phyloP scores from a whole-genome alignment of 2,329 filamentous ascomycete species.

The Fusarium coicis region DNA sequence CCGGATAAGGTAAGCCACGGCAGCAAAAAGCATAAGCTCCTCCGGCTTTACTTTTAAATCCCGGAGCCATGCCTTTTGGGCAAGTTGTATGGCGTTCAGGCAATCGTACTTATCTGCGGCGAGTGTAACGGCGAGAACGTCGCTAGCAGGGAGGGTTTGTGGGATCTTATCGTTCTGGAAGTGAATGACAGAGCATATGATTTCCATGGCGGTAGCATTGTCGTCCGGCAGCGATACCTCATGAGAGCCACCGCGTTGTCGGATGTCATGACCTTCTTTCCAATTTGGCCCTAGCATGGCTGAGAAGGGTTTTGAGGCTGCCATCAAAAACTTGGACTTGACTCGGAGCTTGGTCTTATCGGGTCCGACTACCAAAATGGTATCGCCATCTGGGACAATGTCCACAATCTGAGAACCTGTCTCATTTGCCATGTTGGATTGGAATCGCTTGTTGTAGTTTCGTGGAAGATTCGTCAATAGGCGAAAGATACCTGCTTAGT shows the following conservation, averaged over 20 bases:
- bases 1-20: rapidly evolving
- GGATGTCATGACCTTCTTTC: background rate
- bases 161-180: background rate
- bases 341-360: background rate
- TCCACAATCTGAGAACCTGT: rapidly evolving
- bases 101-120: background rate
- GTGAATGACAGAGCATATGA: background rate
- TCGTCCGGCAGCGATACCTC: rapidly evolving
- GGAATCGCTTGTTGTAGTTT: background rate
- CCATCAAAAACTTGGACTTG: background rate
- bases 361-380: background rate
- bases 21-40: rapidly evolving
- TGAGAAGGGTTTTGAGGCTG: background rate
- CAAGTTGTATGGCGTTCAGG: rapidly evolving
- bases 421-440: background rate
- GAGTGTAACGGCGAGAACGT: rapidly evolving
- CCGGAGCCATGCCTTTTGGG: rapidly evolving
- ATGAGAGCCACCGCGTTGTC: rapidly evolving
- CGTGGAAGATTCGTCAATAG: background rate
- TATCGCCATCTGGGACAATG: background rate
- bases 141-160: background rate
- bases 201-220: background rate
- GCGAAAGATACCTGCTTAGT: rapidly evolving
- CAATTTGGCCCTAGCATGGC: background rate
- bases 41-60: rapidly evolving